A percentile compares a stretch with the other conserved stretches of the same genome.
Conservation (phyloP, 345 rosid species). For the Citrus australasica region DNA sequence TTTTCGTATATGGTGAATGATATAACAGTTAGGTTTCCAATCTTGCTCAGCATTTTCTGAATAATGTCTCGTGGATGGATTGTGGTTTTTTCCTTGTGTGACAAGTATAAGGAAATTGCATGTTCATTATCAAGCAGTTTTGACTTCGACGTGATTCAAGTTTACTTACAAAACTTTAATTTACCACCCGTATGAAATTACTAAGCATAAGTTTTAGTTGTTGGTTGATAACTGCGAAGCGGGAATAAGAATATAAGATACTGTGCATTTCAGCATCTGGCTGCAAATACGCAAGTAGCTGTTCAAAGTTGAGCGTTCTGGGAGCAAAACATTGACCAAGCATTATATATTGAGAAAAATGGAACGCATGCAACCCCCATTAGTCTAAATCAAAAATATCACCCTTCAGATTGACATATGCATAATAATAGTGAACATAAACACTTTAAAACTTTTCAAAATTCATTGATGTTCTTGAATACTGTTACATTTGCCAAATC, state of each 20-base stretch:
- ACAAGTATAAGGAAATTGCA: no score
- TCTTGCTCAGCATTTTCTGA: no score
- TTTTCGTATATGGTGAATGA: not conserved
- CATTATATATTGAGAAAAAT: not conserved
- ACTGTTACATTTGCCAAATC: constrained; percentile 12
- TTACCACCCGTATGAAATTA: no score
- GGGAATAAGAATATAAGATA: no score
- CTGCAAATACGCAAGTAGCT: not conserved
- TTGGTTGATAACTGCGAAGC: no score
- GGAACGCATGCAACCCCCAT: not conserved
- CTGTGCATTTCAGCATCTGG: no score
- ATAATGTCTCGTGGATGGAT: no score
- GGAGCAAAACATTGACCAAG: not conserved
- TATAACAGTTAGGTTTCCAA: not conserved
- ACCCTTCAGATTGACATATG: not conserved
- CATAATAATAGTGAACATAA: not conserved
- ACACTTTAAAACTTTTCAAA: not conserved
- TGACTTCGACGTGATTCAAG: no score
- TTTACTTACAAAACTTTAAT: no score
- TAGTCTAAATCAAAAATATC: not conserved
- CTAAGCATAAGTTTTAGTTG: no score
- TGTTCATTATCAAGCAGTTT: no score
- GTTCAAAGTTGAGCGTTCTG: not conserved
- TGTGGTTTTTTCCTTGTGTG: no score
- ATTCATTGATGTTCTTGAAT: not conserved